Evolutionary conservation across 352 stramenopile species (phyloP).

Genomic region (Pythium monospermum): DNA sequence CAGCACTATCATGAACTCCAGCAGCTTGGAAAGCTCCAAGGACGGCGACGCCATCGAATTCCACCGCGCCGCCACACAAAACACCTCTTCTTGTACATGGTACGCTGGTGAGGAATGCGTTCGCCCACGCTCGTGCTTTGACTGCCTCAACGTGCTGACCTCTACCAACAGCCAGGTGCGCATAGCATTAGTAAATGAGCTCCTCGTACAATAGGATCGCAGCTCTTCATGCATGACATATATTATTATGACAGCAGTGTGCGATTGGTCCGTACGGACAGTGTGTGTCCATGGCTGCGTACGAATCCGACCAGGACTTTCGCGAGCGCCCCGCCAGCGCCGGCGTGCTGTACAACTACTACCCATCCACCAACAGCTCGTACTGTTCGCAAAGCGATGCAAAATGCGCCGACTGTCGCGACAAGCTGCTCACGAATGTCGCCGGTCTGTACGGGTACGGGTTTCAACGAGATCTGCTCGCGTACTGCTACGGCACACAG

Average conservation of each 20-base stretch:
- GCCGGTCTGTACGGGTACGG: slow-evolving; percentile 10
- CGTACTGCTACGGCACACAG: slow-evolving; percentile 37
- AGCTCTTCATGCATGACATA: neutral
- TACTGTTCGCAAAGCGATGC: slow-evolving; percentile 43
- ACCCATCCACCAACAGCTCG: slow-evolving; percentile 39
- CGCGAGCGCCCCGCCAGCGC: slow-evolving; percentile 3
- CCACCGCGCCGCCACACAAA: neutral
- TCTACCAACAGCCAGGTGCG: slow-evolving; percentile 2
- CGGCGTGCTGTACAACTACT: slow-evolving; percentile 26
- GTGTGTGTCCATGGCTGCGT: slow-evolving; percentile 13
- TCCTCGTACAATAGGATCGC: slow-evolving; percentile 27
- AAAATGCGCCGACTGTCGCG: slow-evolving; percentile 32
- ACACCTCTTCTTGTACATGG: slow-evolving; percentile 35
- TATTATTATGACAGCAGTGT: slow-evolving; percentile 10
- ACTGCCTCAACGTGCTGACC: slow-evolving; percentile 43
- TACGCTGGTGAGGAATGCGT: slow-evolving; percentile 27
- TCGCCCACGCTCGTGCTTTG: slow-evolving; percentile 46
- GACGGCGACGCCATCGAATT: no score
- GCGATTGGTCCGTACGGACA: slow-evolving; percentile 13
- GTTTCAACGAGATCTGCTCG: slow-evolving; percentile 24
- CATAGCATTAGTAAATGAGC: neutral
- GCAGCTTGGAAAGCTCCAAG: no score
- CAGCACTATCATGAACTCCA: no score
- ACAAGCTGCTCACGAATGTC: slow-evolving; percentile 19
- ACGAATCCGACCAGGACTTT: slow-evolving; percentile 13